Evolutionary conservation across 2,329 filamentous ascomycete genomes (phyloP), one percentile per base, ranked within the genome.

Genomic region (Pseudogymnoascus sp.): DNA sequence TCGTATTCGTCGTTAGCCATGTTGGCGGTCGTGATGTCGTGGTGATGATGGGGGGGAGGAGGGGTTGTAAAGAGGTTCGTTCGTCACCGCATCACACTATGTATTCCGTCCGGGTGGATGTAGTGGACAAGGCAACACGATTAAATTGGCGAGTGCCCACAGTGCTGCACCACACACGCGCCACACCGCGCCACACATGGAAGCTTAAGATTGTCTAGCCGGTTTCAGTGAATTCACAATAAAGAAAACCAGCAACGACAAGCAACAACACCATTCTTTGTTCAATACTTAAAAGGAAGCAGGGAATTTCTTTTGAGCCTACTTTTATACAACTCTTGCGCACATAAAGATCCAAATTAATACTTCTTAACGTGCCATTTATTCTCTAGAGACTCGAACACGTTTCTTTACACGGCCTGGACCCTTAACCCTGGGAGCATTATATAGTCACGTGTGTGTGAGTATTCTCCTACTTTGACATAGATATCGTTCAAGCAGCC

Each of bases 1-100:
- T 99, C 95, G 83, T 99, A 99, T 84, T 99, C 95, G 86, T 99
- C 95, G 88, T 97, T 99, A 76, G 93, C 95, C 95, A 97, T 99
- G 79, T 73, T 83, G 81, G 77, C 74, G 65, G 66, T 68, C 63
- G 67, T 68, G 66, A 65, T 66, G 67, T 63, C 64, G 66, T 65
- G 64, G 66, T 64, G 64, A 66, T 67, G 60, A 56, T 61, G 61
- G 67, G 64, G 65, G 66, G 37, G 62, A 60, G 59, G 40, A 56
- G 63, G 64, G 61, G 65, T 62, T 64, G 61, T 53, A 59, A 40
- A 64, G 60, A 64, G 59, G 63, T 44, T 38, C 46, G 60, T 42
- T 42, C 38, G 35, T 60, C 59, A 38, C 59, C 59, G 19, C 59
- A 42, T 60, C 59, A 60, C 59, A 38, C 21, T 42, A 38, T 60